Percentiles rank a stretch among this genome's conserved stretches.
These are phyloP conservation scores for Blastobotrys niveus DNA, from an alignment of 1,139 yeast genomes.

Conservation along the genomic window DNA sequence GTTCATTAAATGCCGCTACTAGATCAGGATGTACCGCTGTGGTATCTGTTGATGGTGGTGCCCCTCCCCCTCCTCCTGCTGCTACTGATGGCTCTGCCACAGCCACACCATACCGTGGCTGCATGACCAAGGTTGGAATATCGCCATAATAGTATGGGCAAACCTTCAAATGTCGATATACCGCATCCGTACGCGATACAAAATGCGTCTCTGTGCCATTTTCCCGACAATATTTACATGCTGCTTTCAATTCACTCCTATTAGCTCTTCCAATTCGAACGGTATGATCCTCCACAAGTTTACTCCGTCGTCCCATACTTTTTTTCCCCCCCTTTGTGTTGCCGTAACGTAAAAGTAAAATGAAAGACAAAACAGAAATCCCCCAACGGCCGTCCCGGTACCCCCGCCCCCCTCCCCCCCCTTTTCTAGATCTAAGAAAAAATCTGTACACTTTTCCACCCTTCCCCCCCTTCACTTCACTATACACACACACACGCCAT, in stretches of 20 bases:
- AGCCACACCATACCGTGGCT: slow-evolving; percentile 12
- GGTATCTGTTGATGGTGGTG: not conserved
- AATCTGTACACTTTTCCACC: not conserved
- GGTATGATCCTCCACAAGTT: slow-evolving; percentile 16
- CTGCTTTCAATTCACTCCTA: slow-evolving; percentile 16
- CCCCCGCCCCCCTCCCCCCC: too few relatives aligned
- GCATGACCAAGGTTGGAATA: slow-evolving; percentile 12
- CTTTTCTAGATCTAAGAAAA: too few relatives aligned
- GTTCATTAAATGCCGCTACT: too few relatives aligned
- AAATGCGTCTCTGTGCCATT: slow-evolving; percentile 14
- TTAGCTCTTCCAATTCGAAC: slow-evolving; percentile 16
- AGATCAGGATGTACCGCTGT: too few relatives aligned
- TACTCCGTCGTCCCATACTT: slow-evolving; percentile 16
- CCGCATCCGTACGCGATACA: slow-evolving; percentile 17
- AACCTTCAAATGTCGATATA: slow-evolving; percentile 12
- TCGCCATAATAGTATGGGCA: slow-evolving; percentile 14
- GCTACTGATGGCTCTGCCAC: not conserved
- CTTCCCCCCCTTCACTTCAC: slow-evolving; percentile 1
- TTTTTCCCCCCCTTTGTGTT: not conserved
- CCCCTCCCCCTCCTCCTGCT: too few relatives aligned
- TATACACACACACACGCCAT: too few relatives aligned
- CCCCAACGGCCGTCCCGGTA: too few relatives aligned
- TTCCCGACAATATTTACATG: slow-evolving; percentile 15
- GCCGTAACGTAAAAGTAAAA: slow-evolving; percentile 12
- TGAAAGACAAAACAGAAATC: not conserved